These are phyloP conservation scores for Aspergillus diversus DNA, from an alignment of 495 filamentous ascomycete genomes.

Conservation along the genomic window DNA sequence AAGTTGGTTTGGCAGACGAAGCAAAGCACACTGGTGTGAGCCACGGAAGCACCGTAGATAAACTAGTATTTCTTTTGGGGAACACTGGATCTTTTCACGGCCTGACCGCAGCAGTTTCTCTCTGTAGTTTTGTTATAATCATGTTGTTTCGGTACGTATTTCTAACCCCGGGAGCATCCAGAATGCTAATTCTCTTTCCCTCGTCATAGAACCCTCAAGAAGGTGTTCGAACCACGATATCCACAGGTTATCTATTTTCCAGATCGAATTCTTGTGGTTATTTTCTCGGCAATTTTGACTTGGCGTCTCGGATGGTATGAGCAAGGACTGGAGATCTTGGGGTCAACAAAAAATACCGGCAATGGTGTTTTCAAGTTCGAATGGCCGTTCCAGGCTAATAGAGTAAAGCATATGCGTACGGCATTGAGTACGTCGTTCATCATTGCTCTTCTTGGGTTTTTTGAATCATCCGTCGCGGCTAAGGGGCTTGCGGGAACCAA, in stretches of 20 bases:
- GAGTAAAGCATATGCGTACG: constrained; percentile 82
- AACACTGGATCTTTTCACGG: constrained; percentile 67
- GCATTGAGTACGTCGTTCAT: constrained; percentile 91
- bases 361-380: constrained; percentile 71
- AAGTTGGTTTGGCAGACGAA: constrained; percentile 73
- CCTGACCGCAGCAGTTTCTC: constrained; percentile 74
- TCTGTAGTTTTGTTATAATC: constrained; percentile 81
- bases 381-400: constrained; percentile 76
- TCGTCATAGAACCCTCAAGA: constrained; percentile 70
- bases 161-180: not conserved
- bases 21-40: constrained; percentile 62
- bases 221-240: constrained; percentile 76
- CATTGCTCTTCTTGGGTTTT: constrained; percentile 94
- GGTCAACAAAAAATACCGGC: constrained; percentile 68
- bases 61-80: constrained; percentile 75
- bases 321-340: constrained; percentile 80
- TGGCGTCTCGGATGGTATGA: constrained; percentile 81
- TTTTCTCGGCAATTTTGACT: constrained; percentile 79
- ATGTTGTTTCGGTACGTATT: constrained; percentile 74
- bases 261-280: constrained; percentile 89
- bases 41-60: constrained; percentile 84
- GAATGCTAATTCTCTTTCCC: constrained; percentile 3
- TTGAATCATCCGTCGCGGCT: constrained; percentile 96
- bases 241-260: constrained; percentile 87
- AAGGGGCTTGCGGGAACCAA: constrained; percentile 75